Conservation (phyloP, 1,139 yeast species). For the Yarrowia galli region DNA sequence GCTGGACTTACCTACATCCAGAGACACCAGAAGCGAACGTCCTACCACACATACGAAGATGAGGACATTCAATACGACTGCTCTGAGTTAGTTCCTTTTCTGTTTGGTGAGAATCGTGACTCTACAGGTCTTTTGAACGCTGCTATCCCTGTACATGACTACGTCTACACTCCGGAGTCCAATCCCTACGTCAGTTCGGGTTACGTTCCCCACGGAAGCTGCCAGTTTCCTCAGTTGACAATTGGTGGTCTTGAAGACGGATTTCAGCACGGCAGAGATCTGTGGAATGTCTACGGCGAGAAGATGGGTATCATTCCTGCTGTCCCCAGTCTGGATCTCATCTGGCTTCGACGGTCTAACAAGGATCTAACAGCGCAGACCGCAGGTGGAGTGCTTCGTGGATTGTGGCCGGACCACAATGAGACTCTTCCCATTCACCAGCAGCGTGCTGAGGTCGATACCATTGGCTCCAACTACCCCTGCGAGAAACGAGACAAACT, state of each 20-base stretch:
- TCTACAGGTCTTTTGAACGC: conserved; percentile 15
- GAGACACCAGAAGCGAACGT: conserved; percentile 31
- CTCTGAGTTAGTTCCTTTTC: background rate
- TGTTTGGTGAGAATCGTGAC: conserved; percentile 18
- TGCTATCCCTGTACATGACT: conserved; percentile 17
- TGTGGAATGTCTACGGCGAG: conserved; percentile 51
- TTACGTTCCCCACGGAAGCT: conserved; percentile 20
- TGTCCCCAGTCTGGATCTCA: conserved; percentile 35
- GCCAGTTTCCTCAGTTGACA: conserved; percentile 51
- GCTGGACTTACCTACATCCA: conserved; percentile 17
- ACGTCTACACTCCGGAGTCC: conserved; percentile 23
- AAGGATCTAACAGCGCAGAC: conserved; percentile 28
- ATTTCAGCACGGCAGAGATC: conserved; percentile 51
- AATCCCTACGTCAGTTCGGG: conserved; percentile 23
- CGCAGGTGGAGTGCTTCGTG: conserved; percentile 26
- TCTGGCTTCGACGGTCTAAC: conserved; percentile 25
- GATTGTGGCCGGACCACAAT: conserved; percentile 17
- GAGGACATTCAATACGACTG: conserved; percentile 14
- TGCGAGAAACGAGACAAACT: conserved; percentile 49
- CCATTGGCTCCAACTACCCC: conserved; percentile 51
- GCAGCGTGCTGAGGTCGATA: conserved; percentile 47
- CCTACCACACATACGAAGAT: conserved; percentile 13
- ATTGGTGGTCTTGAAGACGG: conserved; percentile 53
- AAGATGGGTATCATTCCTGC: conserved; percentile 49
- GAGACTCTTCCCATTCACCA: conserved; percentile 50